Evolutionary conservation across 2,329 filamentous ascomycete species (phyloP).

Genomic region (Paraphaeosphaeria sporulosa): DNA sequence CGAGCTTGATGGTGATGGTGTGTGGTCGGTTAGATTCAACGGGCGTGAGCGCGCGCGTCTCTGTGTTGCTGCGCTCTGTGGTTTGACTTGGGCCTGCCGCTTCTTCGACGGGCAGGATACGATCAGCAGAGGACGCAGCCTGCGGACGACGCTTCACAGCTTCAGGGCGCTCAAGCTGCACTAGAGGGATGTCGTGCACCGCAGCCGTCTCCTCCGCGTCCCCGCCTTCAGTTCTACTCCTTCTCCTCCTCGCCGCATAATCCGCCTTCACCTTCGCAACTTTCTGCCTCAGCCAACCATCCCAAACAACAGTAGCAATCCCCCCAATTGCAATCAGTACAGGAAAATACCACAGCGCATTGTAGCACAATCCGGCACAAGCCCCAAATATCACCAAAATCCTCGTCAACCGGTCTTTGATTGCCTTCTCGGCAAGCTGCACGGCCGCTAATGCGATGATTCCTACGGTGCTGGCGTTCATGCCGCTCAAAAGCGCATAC

Average conservation of each 20-base stretch:
- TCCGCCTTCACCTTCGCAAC: slow-evolving; percentile 40
- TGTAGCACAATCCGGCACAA: slow-evolving; percentile 73
- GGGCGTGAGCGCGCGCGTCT: background rate
- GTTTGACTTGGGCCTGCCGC: background rate
- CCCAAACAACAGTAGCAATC: slow-evolving; percentile 61
- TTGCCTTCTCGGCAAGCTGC: slow-evolving; percentile 71
- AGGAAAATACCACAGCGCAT: slow-evolving; percentile 78
- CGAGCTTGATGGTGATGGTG: slow-evolving; percentile 48
- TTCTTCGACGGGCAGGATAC: slow-evolving; percentile 3
- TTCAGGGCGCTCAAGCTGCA: slow-evolving; percentile 25
- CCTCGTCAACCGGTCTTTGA: slow-evolving; percentile 69
- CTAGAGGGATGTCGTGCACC: slow-evolving; percentile 20
- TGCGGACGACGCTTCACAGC: slow-evolving; percentile 31
- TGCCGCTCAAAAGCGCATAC: slow-evolving; percentile 73
- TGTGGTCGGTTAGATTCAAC: slow-evolving; percentile 40
- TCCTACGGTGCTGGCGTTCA: slow-evolving; percentile 76
- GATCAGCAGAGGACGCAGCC: slow-evolving; percentile 28
- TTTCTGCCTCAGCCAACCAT: slow-evolving; percentile 60
- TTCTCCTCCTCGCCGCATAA: slow-evolving; percentile 26
- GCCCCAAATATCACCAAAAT: slow-evolving; percentile 70
- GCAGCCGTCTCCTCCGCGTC: slow-evolving; percentile 26
- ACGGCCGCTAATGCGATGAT: slow-evolving; percentile 75
- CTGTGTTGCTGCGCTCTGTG: background rate
- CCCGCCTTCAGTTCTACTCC: slow-evolving; percentile 27
- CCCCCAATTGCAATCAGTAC: slow-evolving; percentile 67